phyloP scores from a whole-genome alignment of 331 rosid genomes.

The Prunus yedoensis region DNA sequence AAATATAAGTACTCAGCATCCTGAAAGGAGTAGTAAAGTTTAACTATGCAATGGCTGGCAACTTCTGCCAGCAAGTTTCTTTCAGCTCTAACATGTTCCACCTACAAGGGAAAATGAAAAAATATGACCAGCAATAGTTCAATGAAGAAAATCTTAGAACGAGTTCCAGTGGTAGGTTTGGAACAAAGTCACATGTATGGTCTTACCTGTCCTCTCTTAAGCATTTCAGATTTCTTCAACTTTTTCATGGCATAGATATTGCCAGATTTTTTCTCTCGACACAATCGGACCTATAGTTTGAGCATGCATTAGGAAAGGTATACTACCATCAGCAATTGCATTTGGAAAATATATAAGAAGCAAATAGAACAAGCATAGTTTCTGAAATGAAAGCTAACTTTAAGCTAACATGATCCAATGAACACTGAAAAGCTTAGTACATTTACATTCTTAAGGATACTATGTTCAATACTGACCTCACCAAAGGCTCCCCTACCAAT shows the following conservation, averaged over 20 bases:
- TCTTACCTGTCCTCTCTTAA: conserved; percentile 94
- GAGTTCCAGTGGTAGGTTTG: conserved; percentile 23
- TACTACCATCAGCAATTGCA: background rate
- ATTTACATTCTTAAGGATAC: background rate
- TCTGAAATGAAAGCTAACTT: background rate
- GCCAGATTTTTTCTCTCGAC: conserved; percentile 99
- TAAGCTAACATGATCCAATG: conserved; percentile 9
- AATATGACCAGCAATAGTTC: background rate
- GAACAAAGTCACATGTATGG: conserved; percentile 9
- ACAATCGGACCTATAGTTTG: conserved; percentile 81
- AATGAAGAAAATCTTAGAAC: background rate
- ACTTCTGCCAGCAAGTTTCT: conserved; percentile 98
- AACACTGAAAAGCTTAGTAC: conserved; percentile 6
- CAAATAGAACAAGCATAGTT: background rate
- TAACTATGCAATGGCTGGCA: conserved; percentile 97
- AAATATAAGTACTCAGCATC: conserved; percentile 88
- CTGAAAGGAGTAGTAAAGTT: conserved; percentile 98
- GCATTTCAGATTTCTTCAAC: conserved; percentile 98
- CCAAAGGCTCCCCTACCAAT: conserved; percentile 99
- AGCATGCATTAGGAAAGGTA: conserved; percentile 20
- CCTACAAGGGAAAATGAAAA: conserved; percentile 42
- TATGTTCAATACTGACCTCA: conserved; percentile 65
- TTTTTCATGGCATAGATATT: conserved; percentile 98
- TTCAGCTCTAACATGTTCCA: conserved; percentile 98
- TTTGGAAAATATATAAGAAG: conserved; percentile 9